Evolutionary conservation across 192 early-diverging fungal genomes (phyloP).

Genomic region (Coemansia sp.): DNA sequence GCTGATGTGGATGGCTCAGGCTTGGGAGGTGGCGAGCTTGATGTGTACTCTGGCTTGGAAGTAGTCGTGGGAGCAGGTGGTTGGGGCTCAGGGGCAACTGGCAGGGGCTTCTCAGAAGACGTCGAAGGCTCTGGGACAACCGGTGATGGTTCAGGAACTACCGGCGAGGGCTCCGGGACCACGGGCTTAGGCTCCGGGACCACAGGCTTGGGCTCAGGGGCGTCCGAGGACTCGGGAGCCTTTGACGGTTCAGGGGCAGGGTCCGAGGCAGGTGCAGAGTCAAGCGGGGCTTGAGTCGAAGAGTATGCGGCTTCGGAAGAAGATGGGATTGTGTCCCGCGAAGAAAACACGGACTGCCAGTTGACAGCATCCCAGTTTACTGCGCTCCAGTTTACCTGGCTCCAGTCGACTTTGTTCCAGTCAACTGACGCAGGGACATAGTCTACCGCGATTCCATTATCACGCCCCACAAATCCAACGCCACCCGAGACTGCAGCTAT

Average conservation of each 20-base stretch:
- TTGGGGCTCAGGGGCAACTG: neutral
- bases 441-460: slow-evolving; percentile 14
- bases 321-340: slow-evolving; percentile 1
- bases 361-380: slow-evolving; percentile 27
- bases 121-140: too few species aligned
- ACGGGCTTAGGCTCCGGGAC: neutral
- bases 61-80: slow-evolving; percentile 2
- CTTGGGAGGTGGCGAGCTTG: slow-evolving; percentile 8
- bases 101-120: neutral
- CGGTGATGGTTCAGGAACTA: neutral
- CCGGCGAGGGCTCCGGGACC: neutral
- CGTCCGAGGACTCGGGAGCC: neutral
- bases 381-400: slow-evolving; percentile 17
- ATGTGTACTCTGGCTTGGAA: neutral
- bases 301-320: neutral
- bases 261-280: neutral
- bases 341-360: slow-evolving; percentile 25
- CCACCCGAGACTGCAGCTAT: neutral
- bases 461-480: neutral
- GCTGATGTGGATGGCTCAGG: slow-evolving; percentile 1
- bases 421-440: slow-evolving; percentile 25
- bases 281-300: neutral
- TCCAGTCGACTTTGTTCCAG: slow-evolving; percentile 31
- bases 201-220: slow-evolving; percentile 3
- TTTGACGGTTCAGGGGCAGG: too few species aligned